These are phyloP conservation scores for Coemansia aciculifera DNA, from an alignment of 192 early-diverging fungal genomes.

Conservation along the genomic window DNA sequence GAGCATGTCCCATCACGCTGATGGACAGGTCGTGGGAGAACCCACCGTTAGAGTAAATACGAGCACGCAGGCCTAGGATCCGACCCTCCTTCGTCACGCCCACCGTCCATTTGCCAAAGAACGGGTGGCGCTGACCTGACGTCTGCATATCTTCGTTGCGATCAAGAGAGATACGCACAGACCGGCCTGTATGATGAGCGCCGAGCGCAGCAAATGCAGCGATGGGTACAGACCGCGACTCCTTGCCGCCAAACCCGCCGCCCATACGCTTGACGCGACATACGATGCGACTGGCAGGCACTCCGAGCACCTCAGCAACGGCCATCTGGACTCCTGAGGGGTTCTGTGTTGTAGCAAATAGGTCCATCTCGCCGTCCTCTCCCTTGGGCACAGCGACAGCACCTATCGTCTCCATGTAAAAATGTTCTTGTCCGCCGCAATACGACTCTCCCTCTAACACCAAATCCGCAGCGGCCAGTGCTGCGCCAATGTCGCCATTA, in stretches of 20 bases:
- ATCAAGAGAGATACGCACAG: constrained; percentile 77
- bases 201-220: constrained; percentile 68
- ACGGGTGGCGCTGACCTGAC: constrained; percentile 77
- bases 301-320: constrained; percentile 71
- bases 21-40: constrained; percentile 67
- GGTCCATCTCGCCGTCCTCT: constrained; percentile 79
- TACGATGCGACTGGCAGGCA: constrained; percentile 67
- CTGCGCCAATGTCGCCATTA: constrained; percentile 66
- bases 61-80: constrained; percentile 62
- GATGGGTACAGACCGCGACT: constrained; percentile 67
- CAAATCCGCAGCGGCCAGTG: constrained; percentile 52
- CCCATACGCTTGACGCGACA: constrained; percentile 83
- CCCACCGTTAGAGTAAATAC: constrained; percentile 64
- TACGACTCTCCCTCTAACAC: constrained; percentile 61
- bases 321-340: constrained; percentile 72
- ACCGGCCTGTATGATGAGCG: constrained; percentile 61
- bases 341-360: constrained; percentile 79
- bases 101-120: constrained; percentile 74
- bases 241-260: constrained; percentile 86
- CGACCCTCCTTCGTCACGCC: constrained; percentile 70
- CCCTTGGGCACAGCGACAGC: constrained; percentile 66
- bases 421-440: constrained; percentile 75
- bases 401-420: constrained; percentile 82
- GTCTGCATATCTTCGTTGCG: constrained; percentile 84
- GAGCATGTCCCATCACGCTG: constrained; percentile 71